These are phyloP conservation scores for Cinnamomum micranthum DNA, from an alignment of 164 flowering plant species.

Conservation along the genomic window DNA sequence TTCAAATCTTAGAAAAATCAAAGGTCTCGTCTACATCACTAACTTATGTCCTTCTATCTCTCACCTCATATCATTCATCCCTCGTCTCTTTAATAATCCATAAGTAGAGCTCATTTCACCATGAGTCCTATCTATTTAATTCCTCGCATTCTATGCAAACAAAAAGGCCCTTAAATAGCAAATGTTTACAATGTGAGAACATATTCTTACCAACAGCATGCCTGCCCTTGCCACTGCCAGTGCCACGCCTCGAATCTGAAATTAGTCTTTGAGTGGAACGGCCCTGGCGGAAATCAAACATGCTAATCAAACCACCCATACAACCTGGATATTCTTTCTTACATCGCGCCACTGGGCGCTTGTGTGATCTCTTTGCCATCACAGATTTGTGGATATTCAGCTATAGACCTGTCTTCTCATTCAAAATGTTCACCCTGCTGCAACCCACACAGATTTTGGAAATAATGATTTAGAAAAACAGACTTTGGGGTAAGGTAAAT, in stretches of 20 bases:
- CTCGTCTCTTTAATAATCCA: too few relatives aligned
- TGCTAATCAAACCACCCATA: slow-evolving; percentile 66
- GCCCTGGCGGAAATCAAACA: slow-evolving; percentile 69
- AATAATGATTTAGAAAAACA: background rate
- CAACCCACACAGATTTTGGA: background rate
- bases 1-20: too few relatives aligned
- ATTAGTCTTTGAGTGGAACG: slow-evolving; percentile 53
- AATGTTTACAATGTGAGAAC: background rate
- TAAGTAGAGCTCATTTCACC: too few relatives aligned
- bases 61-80: too few relatives aligned
- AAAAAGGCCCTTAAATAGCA: too few relatives aligned
- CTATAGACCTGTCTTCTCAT: background rate
- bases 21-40: too few relatives aligned
- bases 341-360: slow-evolving; percentile 24
- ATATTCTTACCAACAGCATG: slow-evolving; percentile 41
- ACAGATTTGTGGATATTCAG: background rate
- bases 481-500: background rate
- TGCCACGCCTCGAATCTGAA: slow-evolving; percentile 41
- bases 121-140: too few relatives aligned
- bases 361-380: slow-evolving; percentile 62
- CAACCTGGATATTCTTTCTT: slow-evolving; percentile 63
- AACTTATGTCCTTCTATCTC: too few relatives aligned
- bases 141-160: too few relatives aligned
- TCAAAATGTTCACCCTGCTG: background rate
- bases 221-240: slow-evolving; percentile 27